Conservation (phyloP, 1,284 basidiomycete genomes). For the Pulveroboletus sp. region DNA sequence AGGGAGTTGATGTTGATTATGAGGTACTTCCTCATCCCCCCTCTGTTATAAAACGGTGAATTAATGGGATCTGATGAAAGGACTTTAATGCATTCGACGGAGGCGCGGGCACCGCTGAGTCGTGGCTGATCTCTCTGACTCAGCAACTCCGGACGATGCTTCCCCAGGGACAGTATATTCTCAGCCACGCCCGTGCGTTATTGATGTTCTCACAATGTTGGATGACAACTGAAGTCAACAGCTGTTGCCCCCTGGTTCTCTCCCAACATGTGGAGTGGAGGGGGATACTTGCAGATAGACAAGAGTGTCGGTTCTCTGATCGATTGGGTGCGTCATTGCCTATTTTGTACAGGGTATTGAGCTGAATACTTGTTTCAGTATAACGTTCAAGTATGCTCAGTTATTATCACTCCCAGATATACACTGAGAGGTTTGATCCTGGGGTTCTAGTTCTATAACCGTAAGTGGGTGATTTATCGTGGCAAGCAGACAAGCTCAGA, state of each 20-base stretch:
- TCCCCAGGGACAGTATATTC: constrained; percentile 40
- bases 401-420: no score
- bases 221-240: no score
- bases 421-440: no score
- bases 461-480: no score
- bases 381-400: constrained; percentile 44
- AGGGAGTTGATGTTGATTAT: constrained; percentile 60
- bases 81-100: constrained; percentile 50
- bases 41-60: no score
- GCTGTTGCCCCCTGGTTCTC: no score
- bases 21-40: constrained; percentile 40
- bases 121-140: constrained; percentile 50
- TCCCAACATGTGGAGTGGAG: constrained; percentile 30
- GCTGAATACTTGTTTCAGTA: constrained; percentile 33
- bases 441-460: constrained; percentile 66
- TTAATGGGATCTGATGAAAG: constrained; percentile 34
- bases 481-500: no score
- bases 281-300: constrained; percentile 64
- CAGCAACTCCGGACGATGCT: constrained; percentile 38
- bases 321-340: constrained; percentile 52
- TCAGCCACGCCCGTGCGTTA: constrained; percentile 40
- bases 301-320: constrained; percentile 55
- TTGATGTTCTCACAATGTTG: no score
- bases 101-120: constrained; percentile 40
- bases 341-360: no score